These are phyloP conservation scores for Neurospora sp. DNA, from an alignment of 2,329 filamentous ascomycete genomes.

Conservation along the genomic window DNA sequence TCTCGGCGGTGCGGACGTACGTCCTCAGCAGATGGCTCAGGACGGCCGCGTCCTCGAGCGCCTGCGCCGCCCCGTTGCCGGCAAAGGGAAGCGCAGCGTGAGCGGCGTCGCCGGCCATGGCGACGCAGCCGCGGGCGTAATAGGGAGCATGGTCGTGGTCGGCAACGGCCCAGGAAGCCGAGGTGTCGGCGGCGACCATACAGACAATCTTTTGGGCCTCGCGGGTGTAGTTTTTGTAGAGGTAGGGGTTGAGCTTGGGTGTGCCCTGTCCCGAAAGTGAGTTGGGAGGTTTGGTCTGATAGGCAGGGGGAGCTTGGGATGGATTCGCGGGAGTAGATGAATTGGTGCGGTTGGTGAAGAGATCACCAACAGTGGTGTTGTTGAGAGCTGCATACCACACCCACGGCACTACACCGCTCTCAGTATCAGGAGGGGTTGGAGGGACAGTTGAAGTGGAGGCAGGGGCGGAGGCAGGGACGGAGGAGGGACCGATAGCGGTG, in stretches of 20 bases:
- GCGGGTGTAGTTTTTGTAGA: slow-evolving; percentile 22
- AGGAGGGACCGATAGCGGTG: background rate
- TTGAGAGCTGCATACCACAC: background rate
- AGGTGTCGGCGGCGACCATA: slow-evolving; percentile 22
- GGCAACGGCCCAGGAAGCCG: slow-evolving; percentile 22
- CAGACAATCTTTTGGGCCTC: slow-evolving; percentile 23
- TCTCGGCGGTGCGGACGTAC: slow-evolving; percentile 5
- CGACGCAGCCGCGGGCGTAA: slow-evolving; percentile 19
- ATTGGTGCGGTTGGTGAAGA: background rate
- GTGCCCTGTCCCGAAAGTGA: background rate
- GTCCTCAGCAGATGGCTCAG: slow-evolving; percentile 19
- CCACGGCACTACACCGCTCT: background rate
- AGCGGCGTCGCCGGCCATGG: slow-evolving; percentile 26
- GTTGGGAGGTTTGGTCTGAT: background rate
- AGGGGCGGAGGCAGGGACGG: background rate
- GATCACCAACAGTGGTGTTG: background rate
- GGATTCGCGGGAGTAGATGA: background rate
- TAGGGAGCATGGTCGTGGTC: slow-evolving; percentile 26
- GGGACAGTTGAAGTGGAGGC: background rate
- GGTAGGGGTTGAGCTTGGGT: slow-evolving; percentile 16
- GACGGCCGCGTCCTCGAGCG: slow-evolving; percentile 27
- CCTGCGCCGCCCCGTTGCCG: slow-evolving; percentile 27
- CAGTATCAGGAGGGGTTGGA: background rate
- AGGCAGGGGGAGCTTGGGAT: background rate
- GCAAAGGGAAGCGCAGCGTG: slow-evolving; percentile 26